Base-by-base conservation (phyloP, 345 rosid species). In the Citrus unshiu region DNA sequence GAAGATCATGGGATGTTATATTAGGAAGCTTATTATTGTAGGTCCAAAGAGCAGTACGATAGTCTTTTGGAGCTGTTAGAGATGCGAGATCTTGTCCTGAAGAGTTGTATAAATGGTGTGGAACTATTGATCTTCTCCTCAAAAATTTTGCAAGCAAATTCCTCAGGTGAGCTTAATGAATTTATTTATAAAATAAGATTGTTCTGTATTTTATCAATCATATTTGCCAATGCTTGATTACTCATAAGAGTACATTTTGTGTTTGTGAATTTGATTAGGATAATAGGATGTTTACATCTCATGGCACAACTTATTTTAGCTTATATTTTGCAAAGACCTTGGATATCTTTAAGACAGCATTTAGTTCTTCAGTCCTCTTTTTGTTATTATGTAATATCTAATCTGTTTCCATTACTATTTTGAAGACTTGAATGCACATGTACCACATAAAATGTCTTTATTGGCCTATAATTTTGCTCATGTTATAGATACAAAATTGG, bases 101-200 rank as follows among this genome's bases (percentile, higher is more conserved):
- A 19, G 58, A 77, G 74, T 77, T 34, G 34, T 16, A 16, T 69
- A 16, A 25, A 40, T 40, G 74, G 68, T 68, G 74, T 69, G 80
- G 68, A 77, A 19, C 43, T 69, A 49, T 29, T 77, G 35, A 61
- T 77, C 39, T 77, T 77, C 13, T 64, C 68, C 12, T 68, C 80
- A 24, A 77, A 69, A 77, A 19, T 21, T 46, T 54, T 77, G 40
- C 40, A 40, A 16, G 12, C 51, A 49, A 39, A 68, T 68, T 56
- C 43, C 13, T 30, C 10, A 2, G 79, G 74, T 68, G 56, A 77
- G 68, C 58, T 67, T 65, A 19, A 18, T 68, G 73, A 70, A 24
- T 70, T 70, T 46, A 70, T 70, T 24, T 43, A 46, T 12, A 5
- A 70, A 40, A 70, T 43, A 7, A 7, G 7, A 35, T 34, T 34